Evolutionary conservation across 2,329 filamentous ascomycete species (phyloP).

Genomic region (Botrytis galanthina): DNA sequence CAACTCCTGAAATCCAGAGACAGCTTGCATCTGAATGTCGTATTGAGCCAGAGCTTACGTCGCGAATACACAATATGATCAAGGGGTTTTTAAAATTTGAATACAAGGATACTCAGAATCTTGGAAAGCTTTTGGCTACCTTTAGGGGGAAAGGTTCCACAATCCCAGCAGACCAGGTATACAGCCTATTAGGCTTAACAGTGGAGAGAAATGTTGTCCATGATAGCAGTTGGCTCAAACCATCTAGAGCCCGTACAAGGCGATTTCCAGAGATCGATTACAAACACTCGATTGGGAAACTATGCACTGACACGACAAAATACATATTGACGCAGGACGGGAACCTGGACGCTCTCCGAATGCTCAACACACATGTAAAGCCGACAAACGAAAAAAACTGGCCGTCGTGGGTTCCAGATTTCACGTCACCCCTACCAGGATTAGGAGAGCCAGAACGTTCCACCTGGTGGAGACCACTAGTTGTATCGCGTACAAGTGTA

Average conservation of each 20-base stretch:
- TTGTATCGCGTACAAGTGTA: background rate
- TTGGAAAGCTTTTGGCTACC: background rate
- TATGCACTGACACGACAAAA: background rate
- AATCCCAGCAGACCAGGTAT: background rate
- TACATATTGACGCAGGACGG: fast-evolving
- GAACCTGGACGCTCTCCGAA: background rate
- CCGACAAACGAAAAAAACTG: background rate
- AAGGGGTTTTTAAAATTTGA: background rate
- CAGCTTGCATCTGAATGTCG: background rate
- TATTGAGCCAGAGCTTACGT: background rate
- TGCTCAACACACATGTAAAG: background rate
- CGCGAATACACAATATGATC: background rate
- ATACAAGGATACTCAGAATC: background rate
- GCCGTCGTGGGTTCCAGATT: background rate
- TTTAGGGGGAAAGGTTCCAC: background rate
- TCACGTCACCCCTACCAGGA: background rate
- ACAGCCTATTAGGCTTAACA: background rate
- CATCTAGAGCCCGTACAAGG: no score
- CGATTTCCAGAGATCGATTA: background rate
- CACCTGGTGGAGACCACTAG: no score
- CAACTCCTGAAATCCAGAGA: no score
- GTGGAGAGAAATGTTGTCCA: background rate
- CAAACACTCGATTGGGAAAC: background rate
- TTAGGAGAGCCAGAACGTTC: background rate
- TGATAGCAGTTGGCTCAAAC: no score